Conservation (phyloP, 768 basidiomycete species). For the Collybia sp. region DNA sequence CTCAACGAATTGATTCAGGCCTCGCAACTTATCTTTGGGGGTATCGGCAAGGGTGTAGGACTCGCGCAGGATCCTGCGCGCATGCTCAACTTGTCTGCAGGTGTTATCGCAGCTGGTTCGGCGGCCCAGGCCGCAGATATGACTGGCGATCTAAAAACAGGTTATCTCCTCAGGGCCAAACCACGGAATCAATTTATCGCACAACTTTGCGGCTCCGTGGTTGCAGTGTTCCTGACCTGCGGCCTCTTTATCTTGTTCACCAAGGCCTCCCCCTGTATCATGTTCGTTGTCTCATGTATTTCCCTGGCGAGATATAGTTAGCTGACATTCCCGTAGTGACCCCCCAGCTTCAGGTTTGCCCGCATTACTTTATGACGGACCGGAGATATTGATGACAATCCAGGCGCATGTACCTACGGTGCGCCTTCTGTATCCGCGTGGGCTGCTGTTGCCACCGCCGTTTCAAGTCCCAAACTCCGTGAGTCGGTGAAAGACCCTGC, state of each 20-base stretch:
- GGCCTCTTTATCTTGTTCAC: constrained; percentile 62
- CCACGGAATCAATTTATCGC: constrained; percentile 60
- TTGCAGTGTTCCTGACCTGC: constrained; percentile 54
- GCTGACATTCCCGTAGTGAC: constrained; percentile 13
- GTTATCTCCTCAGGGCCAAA: constrained; percentile 61
- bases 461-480: constrained; percentile 44
- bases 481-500: constrained; percentile 8
- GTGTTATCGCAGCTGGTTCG: constrained; percentile 49
- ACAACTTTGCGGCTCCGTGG: constrained; percentile 52
- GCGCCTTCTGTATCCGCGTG: constrained; percentile 55
- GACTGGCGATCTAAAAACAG: constrained; percentile 68
- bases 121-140: constrained; percentile 59
- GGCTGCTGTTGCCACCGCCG: constrained; percentile 51
- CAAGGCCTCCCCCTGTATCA: constrained; percentile 58
- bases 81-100: constrained; percentile 46
- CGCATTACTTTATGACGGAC: not conserved
- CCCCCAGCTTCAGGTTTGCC: constrained; percentile 17
- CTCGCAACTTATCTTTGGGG: constrained; percentile 63
- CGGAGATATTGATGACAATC: not conserved
- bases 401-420: constrained; percentile 40
- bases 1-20: constrained; percentile 22
- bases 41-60: constrained; percentile 45
- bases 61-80: constrained; percentile 29
- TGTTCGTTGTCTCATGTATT: constrained; percentile 23
- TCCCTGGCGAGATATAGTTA: not conserved